A percentile compares a stretch with the other conserved stretches of the same genome.
Conservation (phyloP, 1,284 basidiomycete genomes). For the Melanopsichium pennsylvanicum region DNA sequence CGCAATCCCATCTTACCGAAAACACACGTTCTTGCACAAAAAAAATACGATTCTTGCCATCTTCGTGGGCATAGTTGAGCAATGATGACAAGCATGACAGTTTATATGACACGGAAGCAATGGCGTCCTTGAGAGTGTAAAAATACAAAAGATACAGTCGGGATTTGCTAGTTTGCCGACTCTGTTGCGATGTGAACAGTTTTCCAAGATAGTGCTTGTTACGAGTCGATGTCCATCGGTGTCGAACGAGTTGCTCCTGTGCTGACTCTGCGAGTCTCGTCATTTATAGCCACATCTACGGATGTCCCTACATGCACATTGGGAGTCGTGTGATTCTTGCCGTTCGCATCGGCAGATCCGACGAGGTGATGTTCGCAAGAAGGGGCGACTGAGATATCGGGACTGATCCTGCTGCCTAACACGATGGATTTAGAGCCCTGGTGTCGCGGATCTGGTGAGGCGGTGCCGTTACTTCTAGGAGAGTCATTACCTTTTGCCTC, state of each 20-base stretch:
- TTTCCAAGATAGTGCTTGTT: neutral
- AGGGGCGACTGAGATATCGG: neutral
- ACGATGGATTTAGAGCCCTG: conserved; percentile 19
- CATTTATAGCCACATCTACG: conserved; percentile 5
- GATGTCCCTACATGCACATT: neutral
- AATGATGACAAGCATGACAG: neutral
- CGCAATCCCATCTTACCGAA: neutral
- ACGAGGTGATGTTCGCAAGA: neutral
- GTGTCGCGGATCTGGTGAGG: conserved; percentile 29
- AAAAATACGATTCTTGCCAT: too few species aligned
- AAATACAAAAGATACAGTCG: conserved; percentile 13
- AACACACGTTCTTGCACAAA: too few species aligned
- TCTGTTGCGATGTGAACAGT: neutral
- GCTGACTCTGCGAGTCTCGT: neutral
- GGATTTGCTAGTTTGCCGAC: neutral
- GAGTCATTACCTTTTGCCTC: conserved; percentile 22
- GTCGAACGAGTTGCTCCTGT: neutral
- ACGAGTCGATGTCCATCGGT: conserved; percentile 27
- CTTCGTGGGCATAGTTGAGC: neutral
- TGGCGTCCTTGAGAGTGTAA: conserved; percentile 11
- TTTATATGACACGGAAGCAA: conserved; percentile 20
- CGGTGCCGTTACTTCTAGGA: conserved; percentile 20
- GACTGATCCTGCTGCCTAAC: conserved; percentile 1
- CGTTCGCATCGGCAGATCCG: conserved; percentile 2
- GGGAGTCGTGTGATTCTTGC: neutral